These are phyloP conservation scores for Cercospora sp. DNA, from an alignment of 2,329 filamentous ascomycete species.

Conservation along the genomic window DNA sequence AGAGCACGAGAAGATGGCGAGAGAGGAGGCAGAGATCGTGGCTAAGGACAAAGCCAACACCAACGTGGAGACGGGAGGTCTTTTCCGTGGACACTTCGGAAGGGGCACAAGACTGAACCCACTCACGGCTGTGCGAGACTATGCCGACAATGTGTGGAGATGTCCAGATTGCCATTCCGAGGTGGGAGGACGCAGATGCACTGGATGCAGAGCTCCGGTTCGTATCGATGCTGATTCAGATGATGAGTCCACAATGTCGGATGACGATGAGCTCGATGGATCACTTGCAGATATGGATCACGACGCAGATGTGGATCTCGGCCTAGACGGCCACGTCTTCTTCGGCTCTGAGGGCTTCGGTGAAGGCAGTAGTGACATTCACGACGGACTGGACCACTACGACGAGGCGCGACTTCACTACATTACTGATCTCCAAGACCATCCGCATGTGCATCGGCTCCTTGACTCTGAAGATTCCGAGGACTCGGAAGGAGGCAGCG, in stretches of 20 bases:
- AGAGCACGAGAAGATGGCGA: constrained; percentile 59
- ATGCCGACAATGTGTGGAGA: constrained; percentile 60
- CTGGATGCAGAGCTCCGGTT: constrained; percentile 55
- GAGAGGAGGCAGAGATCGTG: constrained; percentile 60
- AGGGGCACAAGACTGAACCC: constrained; percentile 27
- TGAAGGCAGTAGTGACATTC: constrained; percentile 7
- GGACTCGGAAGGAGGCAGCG: constrained; percentile 20
- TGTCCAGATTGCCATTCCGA: constrained; percentile 66
- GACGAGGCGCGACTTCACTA: background rate
- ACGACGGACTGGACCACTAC: background rate
- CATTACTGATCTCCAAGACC: background rate
- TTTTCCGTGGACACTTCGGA: constrained; percentile 64
- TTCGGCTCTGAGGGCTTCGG: constrained; percentile 14
- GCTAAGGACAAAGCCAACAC: constrained; percentile 60
- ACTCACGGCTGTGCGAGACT: constrained; percentile 52
- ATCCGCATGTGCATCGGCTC: background rate
- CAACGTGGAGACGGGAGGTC: constrained; percentile 53
- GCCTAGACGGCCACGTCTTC: constrained; percentile 12
- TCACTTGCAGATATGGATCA: constrained; percentile 46
- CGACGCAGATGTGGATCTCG: constrained; percentile 28
- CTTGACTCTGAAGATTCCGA: constrained; percentile 12
- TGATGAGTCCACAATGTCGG: constrained; percentile 44
- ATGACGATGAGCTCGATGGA: constrained; percentile 39
- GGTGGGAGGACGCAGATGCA: constrained; percentile 61
- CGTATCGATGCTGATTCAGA: constrained; percentile 42